A percentile compares a stretch with the other conserved stretches of the same genome.
These are phyloP conservation scores for Hydnomerulius pinastri DNA, from an alignment of 768 basidiomycete genomes.

Conservation along the genomic window DNA sequence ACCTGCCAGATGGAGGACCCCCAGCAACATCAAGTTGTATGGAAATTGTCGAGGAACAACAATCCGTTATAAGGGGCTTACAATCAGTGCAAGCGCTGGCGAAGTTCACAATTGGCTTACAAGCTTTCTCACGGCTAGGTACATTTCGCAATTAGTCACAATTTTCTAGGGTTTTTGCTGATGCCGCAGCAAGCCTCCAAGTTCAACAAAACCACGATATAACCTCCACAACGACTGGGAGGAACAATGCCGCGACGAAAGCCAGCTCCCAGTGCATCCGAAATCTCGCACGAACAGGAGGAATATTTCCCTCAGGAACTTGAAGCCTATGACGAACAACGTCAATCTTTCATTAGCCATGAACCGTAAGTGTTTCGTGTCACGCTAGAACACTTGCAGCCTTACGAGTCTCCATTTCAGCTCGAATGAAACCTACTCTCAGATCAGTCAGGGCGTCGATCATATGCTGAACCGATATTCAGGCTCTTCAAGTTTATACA, in stretches of 20 bases:
- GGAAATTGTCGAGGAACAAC: no score
- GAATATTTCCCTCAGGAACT: constrained; percentile 8
- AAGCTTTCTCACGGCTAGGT: no score
- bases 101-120: no score
- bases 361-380: not conserved
- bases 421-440: not conserved
- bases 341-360: not conserved
- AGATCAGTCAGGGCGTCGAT: constrained; percentile 1
- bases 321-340: no score
- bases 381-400: not conserved
- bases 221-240: not conserved
- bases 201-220: no score
- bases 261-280: constrained; percentile 12
- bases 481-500: not conserved
- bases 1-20: no score
- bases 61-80: no score
- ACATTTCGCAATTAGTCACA: no score
- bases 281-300: not conserved
- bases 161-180: no score
- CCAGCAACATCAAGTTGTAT: no score
- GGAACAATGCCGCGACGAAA: constrained; percentile 24
- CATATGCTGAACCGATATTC: constrained; percentile 2
- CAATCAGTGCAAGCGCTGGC: no score
- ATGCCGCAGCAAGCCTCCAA: no score
- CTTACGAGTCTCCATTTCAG: not conserved